Percentiles rank a stretch among this genome's conserved stretches.
Evolutionary conservation across 331 rosid species (phyloP).

Genomic region (Cydonia oblonga): DNA sequence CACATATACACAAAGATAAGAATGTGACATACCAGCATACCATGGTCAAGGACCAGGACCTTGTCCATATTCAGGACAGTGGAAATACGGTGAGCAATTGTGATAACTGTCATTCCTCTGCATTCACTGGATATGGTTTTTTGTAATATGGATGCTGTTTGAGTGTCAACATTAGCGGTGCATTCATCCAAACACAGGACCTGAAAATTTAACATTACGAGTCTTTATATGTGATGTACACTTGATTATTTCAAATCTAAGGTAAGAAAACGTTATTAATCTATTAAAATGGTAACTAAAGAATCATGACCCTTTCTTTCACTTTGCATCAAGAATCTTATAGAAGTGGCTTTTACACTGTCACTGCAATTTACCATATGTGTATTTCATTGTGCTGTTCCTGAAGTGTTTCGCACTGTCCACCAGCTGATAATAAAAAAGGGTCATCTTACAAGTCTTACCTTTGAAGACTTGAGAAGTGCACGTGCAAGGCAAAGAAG

Average conservation of each 20-base stretch:
- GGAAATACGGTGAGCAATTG: conserved; percentile 94
- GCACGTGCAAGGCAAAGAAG: conserved; percentile 97
- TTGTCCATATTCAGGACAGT: conserved; percentile 73
- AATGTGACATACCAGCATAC: conserved; percentile 52
- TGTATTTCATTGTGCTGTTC: neutral
- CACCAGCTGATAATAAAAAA: neutral
- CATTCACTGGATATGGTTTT: conserved; percentile 63
- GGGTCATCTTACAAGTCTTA: conserved; percentile 1
- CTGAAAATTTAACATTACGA: conserved; percentile 26
- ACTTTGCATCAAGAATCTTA: neutral
- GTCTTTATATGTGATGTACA: neutral
- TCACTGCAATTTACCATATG: neutral
- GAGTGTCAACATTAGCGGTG: conserved; percentile 81
- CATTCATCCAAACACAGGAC: conserved; percentile 96
- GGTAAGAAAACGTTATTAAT: neutral
- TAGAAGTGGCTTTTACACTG: neutral
- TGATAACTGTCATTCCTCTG: conserved; percentile 71
- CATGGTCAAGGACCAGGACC: conserved; percentile 76
- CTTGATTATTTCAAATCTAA: neutral
- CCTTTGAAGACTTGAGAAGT: conserved; percentile 80
- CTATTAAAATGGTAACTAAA: neutral
- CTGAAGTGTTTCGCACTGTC: neutral
- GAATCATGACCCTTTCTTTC: neutral
- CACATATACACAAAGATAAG: conserved; percentile 6
- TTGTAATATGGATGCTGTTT: conserved; percentile 76